Base-by-base conservation (phyloP, 257 asterid species). In the Solanum pennellii region DNA sequence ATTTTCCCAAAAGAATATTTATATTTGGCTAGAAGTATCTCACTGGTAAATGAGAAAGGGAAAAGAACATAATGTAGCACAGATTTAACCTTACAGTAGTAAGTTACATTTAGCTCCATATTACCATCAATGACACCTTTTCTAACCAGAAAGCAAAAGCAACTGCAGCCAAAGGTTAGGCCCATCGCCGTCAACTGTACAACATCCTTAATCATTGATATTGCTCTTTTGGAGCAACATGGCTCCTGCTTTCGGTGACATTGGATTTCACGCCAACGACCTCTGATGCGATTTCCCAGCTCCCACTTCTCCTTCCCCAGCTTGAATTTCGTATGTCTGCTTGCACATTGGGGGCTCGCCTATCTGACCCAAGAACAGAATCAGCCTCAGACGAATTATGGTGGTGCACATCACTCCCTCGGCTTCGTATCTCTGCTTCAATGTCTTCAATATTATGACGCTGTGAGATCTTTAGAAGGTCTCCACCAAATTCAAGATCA, bases 361-460 rank as follows among this genome's bases (percentile, higher is more conserved):
- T 92, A 84, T 94, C 97, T 21, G 98, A 95, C 73, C 96, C 98
- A 5, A 91, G 87, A 52, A 88, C 97, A 10, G 98, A 93, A 86
- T 93, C 99, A 72, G 86, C 94, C 90, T 92, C 98, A 0, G 94
- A 94, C 23, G 94, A 94, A 89, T 94, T 93, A 56, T 93, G 94
- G 74, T 92, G 97, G 52, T 93, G 94, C 85, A 86, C 98, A 49
- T 96, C 98, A 49, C 96, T 93, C 85, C 98, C 99, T 91, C 99
- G 94, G 89, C 98, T 94, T 35, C 97, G 97, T 60, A 96, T 91
- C 88, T 95, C 98, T 29, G 98, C 95, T 89, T 97, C 99, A 5
- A 97, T 95, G 83, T 97, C 99, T 88, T 94, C 99, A 41, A 97
- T 93, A 84, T 94, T 93, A 87, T 93, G 99, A 41, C 99, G 99